Evolutionary conservation across 768 basidiomycete genomes (phyloP), one percentile per base, ranked within the genome.

Genomic region (Kwoniella botswanensis): DNA sequence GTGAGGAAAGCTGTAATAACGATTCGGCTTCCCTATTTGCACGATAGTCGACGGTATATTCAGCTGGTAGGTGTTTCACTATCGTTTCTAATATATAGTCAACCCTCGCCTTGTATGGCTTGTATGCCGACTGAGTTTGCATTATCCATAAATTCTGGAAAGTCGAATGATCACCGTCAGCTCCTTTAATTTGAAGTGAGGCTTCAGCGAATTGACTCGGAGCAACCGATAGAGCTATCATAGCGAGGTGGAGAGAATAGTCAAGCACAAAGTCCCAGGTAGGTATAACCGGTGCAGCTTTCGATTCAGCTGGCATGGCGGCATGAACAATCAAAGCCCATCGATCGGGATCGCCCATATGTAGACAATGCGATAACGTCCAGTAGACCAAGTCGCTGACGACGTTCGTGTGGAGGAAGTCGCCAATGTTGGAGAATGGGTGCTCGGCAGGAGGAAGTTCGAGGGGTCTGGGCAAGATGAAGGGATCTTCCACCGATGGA

Each of bases 361-460:
- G 67, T 35, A 74, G 70, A 58, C 71, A 77, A 52, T 79, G 77
- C 2, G 73, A 70, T 7, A 79, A 43, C 13, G 91, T 87, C 81
- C 90, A 94, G 83, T 93, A 93, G 84, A 94, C 88, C 68, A 95
- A 86, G 82, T 94, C 92, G 15, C 92, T 84, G 21, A 95, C 86
- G 9, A 88, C 88, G 67, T 89, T 89, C 1, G 90, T 89, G 74
- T 90, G 88, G 82, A 93, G 89, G 3, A 89, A 86, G 1, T 87
- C 85, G 1, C 88, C 85, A 3, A 99, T 84, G 44, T 85, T 84
- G 15, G 86, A 86, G 84, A 93, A 97, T 0, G 93, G 92, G 0
- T 91, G 91, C 2, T 83, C 84, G 1, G 61, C 29, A 29, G 70
- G 24, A 0, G 84, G 86, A 69, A 93, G 89, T 12, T 86, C 86